Percentiles rank a stretch among this genome's conserved stretches.
Conservation (phyloP, 768 basidiomycete genomes). For the Podaxis rugospora region DNA sequence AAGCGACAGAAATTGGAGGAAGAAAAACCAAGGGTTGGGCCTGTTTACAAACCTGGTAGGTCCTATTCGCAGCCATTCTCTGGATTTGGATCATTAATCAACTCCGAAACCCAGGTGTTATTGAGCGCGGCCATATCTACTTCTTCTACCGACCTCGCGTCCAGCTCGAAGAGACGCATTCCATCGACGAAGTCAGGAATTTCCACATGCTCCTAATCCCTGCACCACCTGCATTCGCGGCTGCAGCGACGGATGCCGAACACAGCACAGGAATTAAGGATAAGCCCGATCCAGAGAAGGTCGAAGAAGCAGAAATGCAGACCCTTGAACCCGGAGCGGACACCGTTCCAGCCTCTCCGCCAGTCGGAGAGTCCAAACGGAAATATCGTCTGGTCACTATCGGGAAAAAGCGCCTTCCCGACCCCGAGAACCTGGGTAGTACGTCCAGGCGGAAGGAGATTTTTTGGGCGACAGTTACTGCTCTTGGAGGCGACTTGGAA, state of each 20-base stretch:
- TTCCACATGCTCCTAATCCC: constrained; percentile 61
- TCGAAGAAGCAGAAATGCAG: constrained; percentile 34
- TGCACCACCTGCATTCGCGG: constrained; percentile 40
- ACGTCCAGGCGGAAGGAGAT: constrained; percentile 35
- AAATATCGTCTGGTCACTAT: constrained; percentile 47
- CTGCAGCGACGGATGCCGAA: constrained; percentile 5
- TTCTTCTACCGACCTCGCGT: constrained; percentile 63
- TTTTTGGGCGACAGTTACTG: constrained; percentile 50
- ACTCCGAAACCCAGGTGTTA: constrained; percentile 34
- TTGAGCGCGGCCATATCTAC: constrained; percentile 58
- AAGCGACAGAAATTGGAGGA: constrained; percentile 11
- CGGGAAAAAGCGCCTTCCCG: constrained; percentile 57
- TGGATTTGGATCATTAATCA: not conserved
- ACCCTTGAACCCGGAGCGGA: constrained; percentile 42
- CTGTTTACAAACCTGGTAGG: constrained; percentile 18
- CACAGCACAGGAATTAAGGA: constrained; percentile 2
- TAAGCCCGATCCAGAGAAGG: constrained; percentile 19
- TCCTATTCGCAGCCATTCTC: not conserved
- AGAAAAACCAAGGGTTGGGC: constrained; percentile 2
- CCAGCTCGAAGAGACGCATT: constrained; percentile 45
- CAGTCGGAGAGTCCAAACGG: constrained; percentile 30
- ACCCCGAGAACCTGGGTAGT: constrained; percentile 28
- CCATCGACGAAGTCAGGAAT: constrained; percentile 52
- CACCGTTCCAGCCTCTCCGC: constrained; percentile 39
- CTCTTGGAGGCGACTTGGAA: constrained; percentile 47